Evolutionary conservation across 2,329 filamentous ascomycete genomes (phyloP).

Genomic region (Diaporthe helianthi): DNA sequence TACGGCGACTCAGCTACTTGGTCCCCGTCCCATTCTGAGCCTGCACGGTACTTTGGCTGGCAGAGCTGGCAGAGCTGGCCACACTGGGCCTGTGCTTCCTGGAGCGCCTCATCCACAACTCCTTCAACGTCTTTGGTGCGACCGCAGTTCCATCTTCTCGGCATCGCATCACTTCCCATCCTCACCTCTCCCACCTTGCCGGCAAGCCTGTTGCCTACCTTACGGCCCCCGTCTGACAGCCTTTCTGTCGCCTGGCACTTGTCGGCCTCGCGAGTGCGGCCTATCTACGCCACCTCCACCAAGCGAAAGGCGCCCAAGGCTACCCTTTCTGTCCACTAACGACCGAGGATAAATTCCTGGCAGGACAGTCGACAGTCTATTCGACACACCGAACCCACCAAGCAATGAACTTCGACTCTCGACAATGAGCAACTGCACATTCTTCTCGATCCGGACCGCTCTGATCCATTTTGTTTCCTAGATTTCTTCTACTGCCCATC

Average conservation of each 20-base stretch:
- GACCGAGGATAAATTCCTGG: slow-evolving; percentile 11
- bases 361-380: slow-evolving; percentile 4
- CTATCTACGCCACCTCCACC: slow-evolving; percentile 11
- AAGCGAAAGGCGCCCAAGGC: slow-evolving; percentile 10
- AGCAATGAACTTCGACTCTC: slow-evolving; percentile 50
- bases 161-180: slow-evolving; percentile 28
- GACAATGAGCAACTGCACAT: slow-evolving; percentile 64
- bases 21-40: neutral
- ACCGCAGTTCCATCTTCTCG: slow-evolving; percentile 29
- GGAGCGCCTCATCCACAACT: slow-evolving; percentile 24
- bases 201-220: slow-evolving; percentile 27
- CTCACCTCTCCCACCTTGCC: slow-evolving; percentile 24
- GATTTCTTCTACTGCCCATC: slow-evolving; percentile 44
- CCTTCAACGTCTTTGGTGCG: slow-evolving; percentile 33
- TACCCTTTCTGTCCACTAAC: slow-evolving; percentile 11
- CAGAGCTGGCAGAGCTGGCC: slow-evolving; percentile 25
- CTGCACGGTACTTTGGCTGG: slow-evolving; percentile 18
- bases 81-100: slow-evolving; percentile 29
- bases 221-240: slow-evolving; percentile 29
- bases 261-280: slow-evolving; percentile 23
- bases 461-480: slow-evolving; percentile 63
- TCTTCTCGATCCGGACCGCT: slow-evolving; percentile 57
- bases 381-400: slow-evolving; percentile 32
- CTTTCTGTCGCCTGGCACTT: slow-evolving; percentile 25
- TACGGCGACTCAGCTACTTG: slow-evolving; percentile 4